Evolutionary conservation across 2,329 filamentous ascomycete species (phyloP).

Genomic region (Blumeriella jaapii): DNA sequence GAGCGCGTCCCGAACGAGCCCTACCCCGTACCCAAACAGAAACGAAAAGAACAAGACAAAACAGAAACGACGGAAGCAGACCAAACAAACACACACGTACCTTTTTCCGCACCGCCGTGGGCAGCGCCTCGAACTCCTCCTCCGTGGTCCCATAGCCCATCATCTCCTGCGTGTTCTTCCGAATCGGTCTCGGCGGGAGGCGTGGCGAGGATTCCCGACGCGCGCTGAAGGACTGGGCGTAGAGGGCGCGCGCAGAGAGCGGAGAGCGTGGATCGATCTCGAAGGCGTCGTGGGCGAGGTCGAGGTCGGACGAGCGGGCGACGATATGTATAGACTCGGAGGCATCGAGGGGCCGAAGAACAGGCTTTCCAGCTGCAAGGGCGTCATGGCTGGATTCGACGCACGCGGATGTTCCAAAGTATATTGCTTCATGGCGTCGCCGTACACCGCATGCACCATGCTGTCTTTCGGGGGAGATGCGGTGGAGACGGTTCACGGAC

Average conservation of each 20-base stretch:
- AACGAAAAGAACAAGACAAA: not conserved
- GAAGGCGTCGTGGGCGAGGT: conserved; percentile 2
- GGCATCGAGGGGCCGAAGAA: too few species aligned
- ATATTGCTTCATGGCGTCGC: too few species aligned
- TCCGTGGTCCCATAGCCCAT: conserved; percentile 27
- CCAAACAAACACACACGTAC: conserved; percentile 28
- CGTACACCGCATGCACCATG: too few species aligned
- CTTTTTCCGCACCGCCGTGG: conserved; percentile 39
- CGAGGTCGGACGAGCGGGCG: conserved; percentile 3
- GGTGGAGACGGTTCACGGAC: too few species aligned
- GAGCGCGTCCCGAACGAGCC: too few species aligned
- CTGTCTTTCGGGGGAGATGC: too few species aligned
- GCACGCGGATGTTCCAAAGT: too few species aligned
- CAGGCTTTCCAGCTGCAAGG: too few species aligned
- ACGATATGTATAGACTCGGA: too few species aligned
- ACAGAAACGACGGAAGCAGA: not conserved
- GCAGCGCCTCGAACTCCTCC: conserved; percentile 39
- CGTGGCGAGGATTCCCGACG: conserved; percentile 19
- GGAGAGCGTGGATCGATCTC: too few species aligned
- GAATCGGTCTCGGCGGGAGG: conserved; percentile 14
- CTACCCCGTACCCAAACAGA: too few species aligned
- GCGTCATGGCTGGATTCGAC: too few species aligned
- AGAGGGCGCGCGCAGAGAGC: conserved; percentile 19
- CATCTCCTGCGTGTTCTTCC: conserved; percentile 26
- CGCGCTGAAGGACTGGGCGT: conserved; percentile 22